These are phyloP conservation scores for Ogataea nonfermentans DNA, from an alignment of 805 yeast species.

Conservation along the genomic window DNA sequence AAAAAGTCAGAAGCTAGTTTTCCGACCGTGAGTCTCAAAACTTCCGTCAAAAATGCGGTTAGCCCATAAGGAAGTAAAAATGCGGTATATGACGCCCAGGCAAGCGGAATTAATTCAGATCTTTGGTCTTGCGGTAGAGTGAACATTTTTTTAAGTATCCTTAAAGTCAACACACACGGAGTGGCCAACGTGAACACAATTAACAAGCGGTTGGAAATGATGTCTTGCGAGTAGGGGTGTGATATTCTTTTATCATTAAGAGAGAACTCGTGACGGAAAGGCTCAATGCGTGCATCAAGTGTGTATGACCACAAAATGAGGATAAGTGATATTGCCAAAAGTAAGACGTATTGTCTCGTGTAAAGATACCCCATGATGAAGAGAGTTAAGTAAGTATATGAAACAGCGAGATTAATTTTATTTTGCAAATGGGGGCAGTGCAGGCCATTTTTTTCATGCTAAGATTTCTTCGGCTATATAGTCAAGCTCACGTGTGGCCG, in stretches of 20 bases:
- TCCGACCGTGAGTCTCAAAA: no score
- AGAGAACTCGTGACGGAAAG: slow-evolving; percentile 6
- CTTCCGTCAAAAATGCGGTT: no score
- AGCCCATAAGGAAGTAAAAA: slow-evolving; percentile 33
- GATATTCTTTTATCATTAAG: slow-evolving; percentile 2
- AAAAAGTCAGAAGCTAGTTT: slow-evolving; percentile 29
- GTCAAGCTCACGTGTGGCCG: not conserved
- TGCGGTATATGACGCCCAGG: slow-evolving; percentile 37
- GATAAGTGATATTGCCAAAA: no score
- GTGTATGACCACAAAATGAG: no score
- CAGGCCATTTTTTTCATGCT: no score
- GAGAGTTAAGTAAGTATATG: no score
- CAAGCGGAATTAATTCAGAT: slow-evolving; percentile 36
- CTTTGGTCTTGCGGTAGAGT: slow-evolving; percentile 7
- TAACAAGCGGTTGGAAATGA: slow-evolving; percentile 1
- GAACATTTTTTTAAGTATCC: not conserved
- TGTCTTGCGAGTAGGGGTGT: slow-evolving; percentile 5
- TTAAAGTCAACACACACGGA: not conserved
- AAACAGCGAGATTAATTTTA: no score
- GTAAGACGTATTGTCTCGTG: no score
- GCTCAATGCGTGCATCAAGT: not conserved
- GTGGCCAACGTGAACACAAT: not conserved
- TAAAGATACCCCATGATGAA: no score
- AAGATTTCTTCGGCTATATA: no score
- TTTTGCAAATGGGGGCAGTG: no score